Conservation (phyloP, 495 filamentous ascomycete species). For the Podospora tetraspora region DNA sequence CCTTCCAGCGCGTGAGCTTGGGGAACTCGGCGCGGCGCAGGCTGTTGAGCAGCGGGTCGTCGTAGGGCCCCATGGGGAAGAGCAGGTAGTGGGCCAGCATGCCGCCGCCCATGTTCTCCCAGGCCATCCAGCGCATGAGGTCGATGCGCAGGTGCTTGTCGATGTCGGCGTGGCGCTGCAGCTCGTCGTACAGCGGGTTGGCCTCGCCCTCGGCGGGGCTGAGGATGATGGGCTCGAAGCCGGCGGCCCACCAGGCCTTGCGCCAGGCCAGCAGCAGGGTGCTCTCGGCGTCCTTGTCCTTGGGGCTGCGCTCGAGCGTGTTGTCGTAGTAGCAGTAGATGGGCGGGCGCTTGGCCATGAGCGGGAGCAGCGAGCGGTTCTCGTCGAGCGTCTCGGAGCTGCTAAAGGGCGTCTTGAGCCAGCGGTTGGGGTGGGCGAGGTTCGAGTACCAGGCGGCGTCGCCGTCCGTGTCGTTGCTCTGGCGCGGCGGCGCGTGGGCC, state of each 20-base stretch:
- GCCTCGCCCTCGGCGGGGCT: constrained; percentile 77
- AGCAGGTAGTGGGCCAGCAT: constrained; percentile 72
- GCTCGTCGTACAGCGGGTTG: constrained; percentile 68
- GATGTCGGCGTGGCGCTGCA: constrained; percentile 53
- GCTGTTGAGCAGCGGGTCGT: constrained; percentile 64
- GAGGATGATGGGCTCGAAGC: constrained; percentile 81
- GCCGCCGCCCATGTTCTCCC: constrained; percentile 88
- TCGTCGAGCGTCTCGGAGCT: constrained; percentile 80
- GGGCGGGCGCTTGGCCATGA: constrained; percentile 62
- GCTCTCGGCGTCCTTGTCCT: constrained; percentile 63
- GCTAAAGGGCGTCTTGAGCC: constrained; percentile 80
- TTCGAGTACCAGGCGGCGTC: constrained; percentile 81
- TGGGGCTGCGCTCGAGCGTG: constrained; percentile 54
- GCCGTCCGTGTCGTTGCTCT: constrained; percentile 71
- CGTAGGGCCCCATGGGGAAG: constrained; percentile 77
- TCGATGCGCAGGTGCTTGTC: constrained; percentile 59
- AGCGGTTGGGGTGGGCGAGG: constrained; percentile 52
- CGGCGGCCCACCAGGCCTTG: constrained; percentile 88
- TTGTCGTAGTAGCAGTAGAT: constrained; percentile 92
- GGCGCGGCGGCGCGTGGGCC: constrained; percentile 67
- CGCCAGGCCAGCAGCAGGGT: constrained; percentile 82
- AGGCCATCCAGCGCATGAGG: constrained; percentile 82
- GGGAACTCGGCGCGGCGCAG: constrained; percentile 71
- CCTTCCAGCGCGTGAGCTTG: constrained; percentile 67
- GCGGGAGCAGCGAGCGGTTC: constrained; percentile 78